A percentile compares a stretch with the other conserved stretches of the same genome.
Evolutionary conservation across 306 rosid species (phyloP).

Genomic region (Sphenostylis stenocarpa): DNA sequence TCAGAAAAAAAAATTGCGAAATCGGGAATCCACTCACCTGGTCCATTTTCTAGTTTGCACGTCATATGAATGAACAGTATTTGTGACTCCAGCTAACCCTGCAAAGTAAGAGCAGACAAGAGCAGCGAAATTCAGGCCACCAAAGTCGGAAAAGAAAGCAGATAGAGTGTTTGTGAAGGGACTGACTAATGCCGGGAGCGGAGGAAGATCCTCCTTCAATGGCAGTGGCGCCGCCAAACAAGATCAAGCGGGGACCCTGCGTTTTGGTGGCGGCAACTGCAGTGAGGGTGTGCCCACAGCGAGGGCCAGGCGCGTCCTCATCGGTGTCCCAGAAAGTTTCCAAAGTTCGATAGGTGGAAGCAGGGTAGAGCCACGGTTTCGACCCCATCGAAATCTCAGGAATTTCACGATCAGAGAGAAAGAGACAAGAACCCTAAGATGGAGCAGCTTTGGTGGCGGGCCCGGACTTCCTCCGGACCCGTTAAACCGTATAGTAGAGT

Average conservation of each 20-base stretch:
- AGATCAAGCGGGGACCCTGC: conserved; percentile 81
- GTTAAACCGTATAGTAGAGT: background rate
- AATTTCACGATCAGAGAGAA: background rate
- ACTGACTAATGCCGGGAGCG: conserved; percentile 85
- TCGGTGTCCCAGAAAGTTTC: conserved; percentile 86
- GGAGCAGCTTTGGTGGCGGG: conserved; percentile 32
- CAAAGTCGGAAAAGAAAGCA: background rate
- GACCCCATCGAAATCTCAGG: conserved; percentile 52
- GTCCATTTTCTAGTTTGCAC: conserved; percentile 85
- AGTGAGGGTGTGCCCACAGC: conserved; percentile 88
- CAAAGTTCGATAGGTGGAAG: conserved; percentile 67
- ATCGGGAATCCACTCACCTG: conserved; percentile 63
- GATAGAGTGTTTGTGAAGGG: background rate
- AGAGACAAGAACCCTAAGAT: conserved; percentile 26
- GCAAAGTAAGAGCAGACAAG: background rate
- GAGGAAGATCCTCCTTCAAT: conserved; percentile 93
- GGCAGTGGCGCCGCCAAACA: conserved; percentile 97
- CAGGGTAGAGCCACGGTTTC: conserved; percentile 91
- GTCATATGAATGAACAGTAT: conserved; percentile 89
- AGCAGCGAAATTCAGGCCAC: conserved; percentile 1
- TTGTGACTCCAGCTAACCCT: conserved; percentile 97
- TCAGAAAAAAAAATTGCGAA: background rate
- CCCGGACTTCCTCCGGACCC: conserved; percentile 55
- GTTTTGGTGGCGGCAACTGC: conserved; percentile 88
- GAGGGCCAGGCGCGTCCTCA: conserved; percentile 94